phyloP scores from a whole-genome alignment of 441 rosid species.

The Gossypium davidsonii region DNA sequence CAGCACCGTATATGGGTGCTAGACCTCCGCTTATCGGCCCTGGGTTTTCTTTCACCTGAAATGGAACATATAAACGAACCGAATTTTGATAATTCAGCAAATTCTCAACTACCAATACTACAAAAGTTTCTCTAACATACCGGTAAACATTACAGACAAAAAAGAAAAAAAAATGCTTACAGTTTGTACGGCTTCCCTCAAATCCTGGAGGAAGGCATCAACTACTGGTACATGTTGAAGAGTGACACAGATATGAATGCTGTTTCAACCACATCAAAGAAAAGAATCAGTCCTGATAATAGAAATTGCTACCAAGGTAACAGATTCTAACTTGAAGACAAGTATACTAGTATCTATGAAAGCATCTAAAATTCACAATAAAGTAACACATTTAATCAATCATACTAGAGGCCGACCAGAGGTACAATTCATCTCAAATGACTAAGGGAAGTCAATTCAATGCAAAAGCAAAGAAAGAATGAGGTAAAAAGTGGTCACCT shows the following conservation, averaged over 20 bases:
- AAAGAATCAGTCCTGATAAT: conserved; percentile 16
- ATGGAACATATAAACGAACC: background rate
- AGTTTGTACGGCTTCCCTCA: conserved; percentile 64
- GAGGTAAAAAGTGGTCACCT: conserved; percentile 34
- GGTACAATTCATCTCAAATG: background rate
- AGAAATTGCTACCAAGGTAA: background rate
- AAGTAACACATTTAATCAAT: background rate
- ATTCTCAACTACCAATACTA: background rate
- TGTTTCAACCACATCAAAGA: conserved; percentile 31
- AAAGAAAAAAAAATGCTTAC: conserved; percentile 39
- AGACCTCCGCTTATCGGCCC: conserved; percentile 80
- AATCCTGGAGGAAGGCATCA: conserved; percentile 57
- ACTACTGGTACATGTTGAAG: conserved; percentile 73
- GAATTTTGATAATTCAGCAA: background rate
- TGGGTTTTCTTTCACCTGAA: conserved; percentile 74
- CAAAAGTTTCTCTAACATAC: background rate
- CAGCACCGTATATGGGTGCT: conserved; percentile 97
- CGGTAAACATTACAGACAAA: background rate
- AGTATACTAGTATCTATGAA: background rate
- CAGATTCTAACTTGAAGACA: background rate
- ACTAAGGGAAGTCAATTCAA: background rate
- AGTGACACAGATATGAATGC: conserved; percentile 82
- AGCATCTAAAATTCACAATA: background rate
- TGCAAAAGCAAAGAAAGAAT: background rate
- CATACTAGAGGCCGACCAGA: background rate